phyloP scores from a whole-genome alignment of 2,329 filamentous ascomycete genomes.

The Aspergillus jensenii region DNA sequence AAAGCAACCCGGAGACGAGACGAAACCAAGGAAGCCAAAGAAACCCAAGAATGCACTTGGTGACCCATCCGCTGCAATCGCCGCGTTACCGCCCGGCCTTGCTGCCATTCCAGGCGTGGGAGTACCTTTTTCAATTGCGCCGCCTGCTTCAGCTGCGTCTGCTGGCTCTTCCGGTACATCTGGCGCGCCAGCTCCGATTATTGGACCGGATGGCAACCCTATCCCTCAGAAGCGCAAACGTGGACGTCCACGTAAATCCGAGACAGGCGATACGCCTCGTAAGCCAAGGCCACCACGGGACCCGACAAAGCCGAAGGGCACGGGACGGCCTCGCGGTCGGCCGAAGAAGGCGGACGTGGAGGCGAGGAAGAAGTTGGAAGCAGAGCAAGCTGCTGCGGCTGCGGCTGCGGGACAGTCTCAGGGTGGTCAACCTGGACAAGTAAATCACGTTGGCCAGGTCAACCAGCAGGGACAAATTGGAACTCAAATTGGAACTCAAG shows the following conservation, averaged over 20 bases:
- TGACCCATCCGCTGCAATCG: background rate
- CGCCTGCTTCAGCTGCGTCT: background rate
- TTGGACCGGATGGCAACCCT: conserved; percentile 18
- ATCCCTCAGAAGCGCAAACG: conserved; percentile 23
- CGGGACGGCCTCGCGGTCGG: conserved; percentile 33
- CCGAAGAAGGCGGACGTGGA: conserved; percentile 35
- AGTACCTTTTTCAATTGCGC: background rate
- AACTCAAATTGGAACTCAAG: background rate
- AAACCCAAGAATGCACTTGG: conserved; percentile 15
- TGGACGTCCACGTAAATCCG: conserved; percentile 26
- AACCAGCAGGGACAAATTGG: background rate
- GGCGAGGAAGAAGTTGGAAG: conserved; percentile 23
- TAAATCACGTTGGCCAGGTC: background rate
- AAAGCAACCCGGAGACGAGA: conserved; percentile 24
- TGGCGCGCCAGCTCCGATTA: conserved; percentile 1
- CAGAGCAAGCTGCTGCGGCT: conserved; percentile 14
- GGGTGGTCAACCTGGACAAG: background rate
- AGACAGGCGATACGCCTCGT: conserved; percentile 18
- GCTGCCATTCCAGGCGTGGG: background rate
- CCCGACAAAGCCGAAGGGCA: conserved; percentile 23
- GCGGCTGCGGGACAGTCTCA: conserved; percentile 8
- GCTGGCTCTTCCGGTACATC: conserved; percentile 2
- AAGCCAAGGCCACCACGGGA: conserved; percentile 25
- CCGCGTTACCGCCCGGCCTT: background rate
- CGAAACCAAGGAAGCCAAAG: conserved; percentile 17